Conservation (phyloP, 164 flowering plant genomes). For the Aristolochia fimbriata region DNA sequence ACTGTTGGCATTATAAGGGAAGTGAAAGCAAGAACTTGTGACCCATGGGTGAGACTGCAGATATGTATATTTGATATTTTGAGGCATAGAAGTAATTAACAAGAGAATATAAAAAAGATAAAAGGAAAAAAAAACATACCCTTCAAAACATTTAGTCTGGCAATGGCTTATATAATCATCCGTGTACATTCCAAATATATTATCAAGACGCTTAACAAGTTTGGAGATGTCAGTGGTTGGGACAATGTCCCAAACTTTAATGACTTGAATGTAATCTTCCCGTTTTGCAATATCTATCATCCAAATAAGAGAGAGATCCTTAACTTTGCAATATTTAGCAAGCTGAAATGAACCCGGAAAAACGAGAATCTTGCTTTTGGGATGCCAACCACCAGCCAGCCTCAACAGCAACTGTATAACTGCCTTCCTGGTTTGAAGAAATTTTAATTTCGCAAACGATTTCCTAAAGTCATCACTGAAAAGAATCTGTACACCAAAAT, state of each 20-base stretch:
- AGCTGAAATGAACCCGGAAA: conserved; percentile 15
- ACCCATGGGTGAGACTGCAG: too few species aligned
- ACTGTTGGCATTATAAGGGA: too few species aligned
- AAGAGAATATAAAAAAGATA: too few species aligned
- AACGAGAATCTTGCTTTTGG: conserved; percentile 2
- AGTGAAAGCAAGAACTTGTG: too few species aligned
- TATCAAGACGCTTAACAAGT: conserved; percentile 23
- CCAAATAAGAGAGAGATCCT: conserved; percentile 23
- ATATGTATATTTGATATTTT: too few species aligned
- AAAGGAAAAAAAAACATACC: conserved; percentile 29
- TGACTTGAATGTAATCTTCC: conserved; percentile 18
- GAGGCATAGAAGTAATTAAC: too few species aligned
- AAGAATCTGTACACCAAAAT: conserved; percentile 18
- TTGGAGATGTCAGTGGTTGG: conserved; percentile 45
- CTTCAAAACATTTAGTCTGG: conserved; percentile 34
- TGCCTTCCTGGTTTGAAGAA: conserved; percentile 7
- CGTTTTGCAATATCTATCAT: conserved; percentile 24
- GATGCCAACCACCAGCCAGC: conserved; percentile 41
- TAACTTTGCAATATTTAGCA: conserved; percentile 21
- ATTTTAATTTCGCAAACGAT: conserved; percentile 15
- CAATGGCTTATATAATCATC: conserved; percentile 40
- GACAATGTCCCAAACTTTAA: conserved; percentile 66
- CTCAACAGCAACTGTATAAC: conserved; percentile 18
- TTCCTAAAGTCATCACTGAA: conserved; percentile 22
- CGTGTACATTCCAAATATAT: conserved; percentile 8